Base-by-base conservation (phyloP, 2,329 filamentous ascomycete species). In the Alternaria hordeiaustralica region DNA sequence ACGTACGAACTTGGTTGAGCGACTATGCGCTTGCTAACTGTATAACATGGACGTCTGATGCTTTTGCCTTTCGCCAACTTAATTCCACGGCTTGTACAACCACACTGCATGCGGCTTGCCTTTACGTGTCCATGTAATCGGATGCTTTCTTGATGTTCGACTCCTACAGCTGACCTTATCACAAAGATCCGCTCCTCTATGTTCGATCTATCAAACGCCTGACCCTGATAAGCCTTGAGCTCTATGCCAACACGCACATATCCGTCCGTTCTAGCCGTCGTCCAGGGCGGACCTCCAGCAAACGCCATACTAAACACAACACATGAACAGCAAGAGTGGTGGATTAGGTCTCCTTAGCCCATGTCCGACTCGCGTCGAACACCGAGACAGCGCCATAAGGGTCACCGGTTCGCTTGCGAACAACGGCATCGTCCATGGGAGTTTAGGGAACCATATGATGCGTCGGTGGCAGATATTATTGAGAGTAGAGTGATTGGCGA, bases 11-110 rank as follows among this genome's bases (percentile, higher is more conserved):
- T 12, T 58, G 6, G 13, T 18, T 28, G 43, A 49, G 47, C 28
- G 12, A 47, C 47, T 41, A 49, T 41, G 18, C 54, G 41, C 23
- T 18, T 43, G 47, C 54, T 58, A 47, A 58, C 54, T 58, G 54
- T 62, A 62, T 44, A 62, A 33, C 55, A 58, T 43, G n/a, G 41
- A 56, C 21, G 36, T n/a, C 15, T 50, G 18, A 43, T 58, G 55
- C 45, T 25, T 13, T 25, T 21, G 20, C 43, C 45, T 20, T 46
- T 47, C 44, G 18, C 28, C 25, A 50, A 28, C 47, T 30, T 28
- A 18, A 28, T 15, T 28, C 13, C 0, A n/a, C 23, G 25, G 25
- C 45, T 23, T 49, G 18, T 20, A 50, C 28, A 50, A 28, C 8
- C n/a, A 50, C n/a, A 20, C 25, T 50, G 47, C 15, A 12, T 41